Percentiles rank a stretch among this genome's conserved stretches.
These are phyloP conservation scores for Carpinus fangiana DNA, from an alignment of 306 rosid genomes.

Conservation along the genomic window DNA sequence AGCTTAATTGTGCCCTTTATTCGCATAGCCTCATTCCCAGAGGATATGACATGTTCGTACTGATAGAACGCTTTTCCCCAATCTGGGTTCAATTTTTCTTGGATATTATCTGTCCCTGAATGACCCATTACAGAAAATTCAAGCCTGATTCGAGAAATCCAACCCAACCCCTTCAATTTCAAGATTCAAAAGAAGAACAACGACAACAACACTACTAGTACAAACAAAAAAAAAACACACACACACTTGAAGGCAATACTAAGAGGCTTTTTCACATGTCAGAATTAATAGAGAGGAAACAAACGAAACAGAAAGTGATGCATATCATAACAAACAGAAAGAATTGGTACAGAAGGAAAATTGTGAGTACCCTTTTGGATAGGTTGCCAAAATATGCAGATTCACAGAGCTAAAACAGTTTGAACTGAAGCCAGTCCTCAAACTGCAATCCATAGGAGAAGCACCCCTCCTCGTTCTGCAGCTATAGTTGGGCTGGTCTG, in stretches of 20 bases:
- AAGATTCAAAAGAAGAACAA: slow-evolving; percentile 1
- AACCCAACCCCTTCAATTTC: background rate
- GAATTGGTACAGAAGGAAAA: background rate
- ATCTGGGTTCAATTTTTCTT: slow-evolving; percentile 25
- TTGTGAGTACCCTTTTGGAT: too few species aligned
- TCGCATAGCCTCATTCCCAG: slow-evolving; percentile 35
- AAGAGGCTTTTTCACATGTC: slow-evolving; percentile 4
- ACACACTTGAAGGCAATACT: background rate
- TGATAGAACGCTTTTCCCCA: slow-evolving; percentile 36
- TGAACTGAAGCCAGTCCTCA: too few species aligned
- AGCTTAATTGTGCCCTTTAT: slow-evolving; percentile 34
- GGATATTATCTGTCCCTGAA: slow-evolving; percentile 15
- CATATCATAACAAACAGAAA: background rate
- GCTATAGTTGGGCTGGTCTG: too few species aligned
- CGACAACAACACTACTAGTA: background rate
- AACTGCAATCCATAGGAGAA: too few species aligned
- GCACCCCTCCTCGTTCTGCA: too few species aligned
- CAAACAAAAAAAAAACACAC: background rate
- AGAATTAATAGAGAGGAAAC: background rate
- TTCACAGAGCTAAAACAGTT: too few species aligned
- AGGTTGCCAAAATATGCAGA: too few species aligned
- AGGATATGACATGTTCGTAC: slow-evolving; percentile 34
- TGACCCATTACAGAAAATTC: slow-evolving; percentile 21
- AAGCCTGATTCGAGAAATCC: slow-evolving; percentile 21
- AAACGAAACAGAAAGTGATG: background rate